Evolutionary conservation across 768 basidiomycete species (phyloP).

Genomic region (Xanthoconium stramineum): DNA sequence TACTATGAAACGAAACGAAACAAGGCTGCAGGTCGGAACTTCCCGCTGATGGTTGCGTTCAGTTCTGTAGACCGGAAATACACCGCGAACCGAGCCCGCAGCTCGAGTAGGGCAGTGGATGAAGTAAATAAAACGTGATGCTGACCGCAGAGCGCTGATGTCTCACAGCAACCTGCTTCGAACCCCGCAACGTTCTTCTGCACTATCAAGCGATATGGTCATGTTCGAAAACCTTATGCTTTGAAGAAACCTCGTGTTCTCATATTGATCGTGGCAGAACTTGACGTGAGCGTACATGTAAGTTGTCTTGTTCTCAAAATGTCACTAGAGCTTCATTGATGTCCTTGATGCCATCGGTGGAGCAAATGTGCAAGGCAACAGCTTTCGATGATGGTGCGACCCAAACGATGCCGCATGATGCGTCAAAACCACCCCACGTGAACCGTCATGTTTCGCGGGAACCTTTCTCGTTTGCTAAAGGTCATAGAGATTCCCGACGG

Average conservation of each 20-base stretch:
- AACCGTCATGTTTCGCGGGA: constrained; percentile 16
- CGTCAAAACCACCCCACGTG: background rate
- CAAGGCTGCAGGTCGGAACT: background rate
- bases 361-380: background rate
- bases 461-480: background rate
- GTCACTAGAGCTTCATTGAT: background rate
- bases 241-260: constrained; percentile 6
- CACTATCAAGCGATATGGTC: constrained; percentile 17
- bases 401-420: background rate
- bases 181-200: constrained; percentile 26
- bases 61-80: constrained; percentile 3
- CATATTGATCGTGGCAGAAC: constrained; percentile 4
- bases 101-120: constrained; percentile 2
- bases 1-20: background rate
- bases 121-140: background rate
- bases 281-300: background rate
- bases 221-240: constrained; percentile 4
- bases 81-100: background rate
- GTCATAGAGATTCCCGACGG: background rate
- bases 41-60: background rate
- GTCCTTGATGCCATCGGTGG: background rate
- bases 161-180: constrained; percentile 17
- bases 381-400: constrained; percentile 3
- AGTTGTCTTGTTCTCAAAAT: background rate
- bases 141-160: background rate